Conservation (phyloP, 2,329 filamentous ascomycete genomes). For the Thelonectria discophora region DNA sequence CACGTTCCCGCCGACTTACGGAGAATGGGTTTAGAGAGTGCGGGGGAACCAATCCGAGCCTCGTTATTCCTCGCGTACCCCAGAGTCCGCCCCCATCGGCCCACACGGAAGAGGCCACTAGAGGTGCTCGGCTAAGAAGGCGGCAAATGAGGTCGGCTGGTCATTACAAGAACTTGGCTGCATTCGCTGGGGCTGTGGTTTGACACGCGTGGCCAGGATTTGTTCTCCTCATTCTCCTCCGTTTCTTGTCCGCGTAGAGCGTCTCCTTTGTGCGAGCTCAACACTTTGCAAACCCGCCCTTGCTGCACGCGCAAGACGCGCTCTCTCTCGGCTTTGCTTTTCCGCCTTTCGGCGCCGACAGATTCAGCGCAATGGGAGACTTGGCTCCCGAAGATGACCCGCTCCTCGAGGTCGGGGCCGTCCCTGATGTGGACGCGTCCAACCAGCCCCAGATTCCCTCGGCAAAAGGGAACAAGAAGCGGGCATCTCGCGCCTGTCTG, state of each 20-base stretch:
- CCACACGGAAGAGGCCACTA: background rate
- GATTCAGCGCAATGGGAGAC: conserved; percentile 9
- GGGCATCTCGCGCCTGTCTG: conserved; percentile 37
- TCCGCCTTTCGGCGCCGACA: background rate
- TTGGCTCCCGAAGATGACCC: conserved; percentile 7
- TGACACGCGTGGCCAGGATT: background rate
- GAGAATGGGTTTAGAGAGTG: background rate
- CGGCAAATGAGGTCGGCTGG: conserved; percentile 11
- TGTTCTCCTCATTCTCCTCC: background rate
- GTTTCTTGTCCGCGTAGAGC: background rate
- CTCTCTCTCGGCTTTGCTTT: background rate
- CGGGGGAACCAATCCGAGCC: conserved; percentile 6
- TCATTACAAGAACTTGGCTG: background rate
- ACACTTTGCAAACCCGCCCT: background rate
- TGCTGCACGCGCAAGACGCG: too few species aligned
- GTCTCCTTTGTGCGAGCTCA: background rate
- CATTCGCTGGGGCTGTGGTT: background rate
- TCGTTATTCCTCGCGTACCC: background rate
- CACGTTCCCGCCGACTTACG: background rate
- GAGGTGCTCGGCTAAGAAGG: conserved; percentile 1
- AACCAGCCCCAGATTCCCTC: conserved; percentile 16
- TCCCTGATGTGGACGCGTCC: conserved; percentile 12
- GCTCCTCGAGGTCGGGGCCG: conserved; percentile 12
- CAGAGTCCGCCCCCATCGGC: conserved; percentile 1
- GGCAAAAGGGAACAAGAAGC: conserved; percentile 32